Conservation (phyloP, 2,329 filamentous ascomycete species). For the Stagonosporopsis cucurbitacearum region DNA sequence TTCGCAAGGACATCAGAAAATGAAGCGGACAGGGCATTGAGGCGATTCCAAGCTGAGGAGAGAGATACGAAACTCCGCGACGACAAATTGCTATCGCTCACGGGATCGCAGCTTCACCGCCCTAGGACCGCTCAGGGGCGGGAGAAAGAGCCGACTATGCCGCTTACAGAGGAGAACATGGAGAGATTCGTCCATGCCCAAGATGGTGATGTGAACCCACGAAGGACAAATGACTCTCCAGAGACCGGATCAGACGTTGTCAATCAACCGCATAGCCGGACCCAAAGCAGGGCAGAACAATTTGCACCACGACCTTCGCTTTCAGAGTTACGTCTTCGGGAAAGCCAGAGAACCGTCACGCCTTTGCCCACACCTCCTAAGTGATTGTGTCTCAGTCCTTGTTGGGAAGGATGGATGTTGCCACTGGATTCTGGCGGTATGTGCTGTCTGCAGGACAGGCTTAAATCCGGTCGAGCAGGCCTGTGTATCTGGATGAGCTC, state of each 20-base stretch:
- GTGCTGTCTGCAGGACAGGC: neutral
- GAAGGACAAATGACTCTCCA: conserved; percentile 19
- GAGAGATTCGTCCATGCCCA: conserved; percentile 42
- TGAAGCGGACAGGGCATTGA: conserved; percentile 55
- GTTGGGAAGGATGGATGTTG: neutral
- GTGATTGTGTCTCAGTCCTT: neutral
- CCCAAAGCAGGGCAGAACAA: conserved; percentile 21
- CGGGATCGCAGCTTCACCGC: conserved; percentile 44
- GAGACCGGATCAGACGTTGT: conserved; percentile 27
- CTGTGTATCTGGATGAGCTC: neutral
- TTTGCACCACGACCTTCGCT: conserved; percentile 28
- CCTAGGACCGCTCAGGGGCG: conserved; percentile 29
- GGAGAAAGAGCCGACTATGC: conserved; percentile 32
- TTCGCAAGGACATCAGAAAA: conserved; percentile 51
- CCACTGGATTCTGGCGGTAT: neutral
- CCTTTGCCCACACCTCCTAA: neutral
- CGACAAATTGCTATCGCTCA: conserved; percentile 61
- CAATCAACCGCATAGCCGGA: conserved; percentile 26
- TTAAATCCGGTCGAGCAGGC: conserved; percentile 1
- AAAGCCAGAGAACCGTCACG: conserved; percentile 40
- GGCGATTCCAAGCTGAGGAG: conserved; percentile 61
- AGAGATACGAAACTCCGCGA: conserved; percentile 61
- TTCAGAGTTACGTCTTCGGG: conserved; percentile 22
- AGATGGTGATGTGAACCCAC: conserved; percentile 28
- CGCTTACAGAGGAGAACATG: conserved; percentile 48